Base-by-base conservation (phyloP, 345 rosid genomes). In the Moricandia arvensis region DNA sequence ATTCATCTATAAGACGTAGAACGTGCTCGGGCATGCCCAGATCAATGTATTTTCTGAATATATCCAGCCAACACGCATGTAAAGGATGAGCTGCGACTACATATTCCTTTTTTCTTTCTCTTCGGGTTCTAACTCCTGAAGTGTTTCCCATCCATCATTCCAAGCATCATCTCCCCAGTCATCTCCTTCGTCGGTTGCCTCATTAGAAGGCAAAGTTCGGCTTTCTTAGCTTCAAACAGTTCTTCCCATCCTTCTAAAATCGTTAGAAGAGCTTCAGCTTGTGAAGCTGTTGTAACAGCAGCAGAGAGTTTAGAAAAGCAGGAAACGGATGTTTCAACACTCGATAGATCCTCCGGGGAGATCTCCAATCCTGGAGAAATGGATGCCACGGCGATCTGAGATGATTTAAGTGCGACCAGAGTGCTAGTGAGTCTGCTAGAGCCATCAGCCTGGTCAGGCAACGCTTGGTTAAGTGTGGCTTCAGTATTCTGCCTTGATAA, bases 71-170 rank as follows among this genome's bases (percentile, higher is more conserved):
- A 73, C 98, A 95, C 5, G 71, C 55, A 64, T 92, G 98, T 54
- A 92, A 81, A 24, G 96, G 98, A 82, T 95, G 96, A 69, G 85
- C 47, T 4, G 77, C 69, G 49, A 45, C 58, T 3, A 84, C 68
- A n/a, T 49, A 64, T 21, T 66, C 79, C 66, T 72, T 68, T 80
- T 77, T 45, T 83, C 91, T 72, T 81, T 85, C 73, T 82, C 79
- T 3, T 75, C 10, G 11, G 86, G 73, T 75, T 91, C 96, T 58
- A 71, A 78, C 26, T 91, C 97, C 80, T 91, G 99, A 71, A 90
- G 89, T 79, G 89, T 95, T 74, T 95, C 99, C 99, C 98, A 95
- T 73, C 99, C 98, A 74, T 93, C 98, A 59, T 89, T 87, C 99
- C 99, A 95, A 65, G 82, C 93, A 73, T 89, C 94, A 75, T 73